phyloP scores from a whole-genome alignment of 768 basidiomycete genomes.

The Suillus bovinus region DNA sequence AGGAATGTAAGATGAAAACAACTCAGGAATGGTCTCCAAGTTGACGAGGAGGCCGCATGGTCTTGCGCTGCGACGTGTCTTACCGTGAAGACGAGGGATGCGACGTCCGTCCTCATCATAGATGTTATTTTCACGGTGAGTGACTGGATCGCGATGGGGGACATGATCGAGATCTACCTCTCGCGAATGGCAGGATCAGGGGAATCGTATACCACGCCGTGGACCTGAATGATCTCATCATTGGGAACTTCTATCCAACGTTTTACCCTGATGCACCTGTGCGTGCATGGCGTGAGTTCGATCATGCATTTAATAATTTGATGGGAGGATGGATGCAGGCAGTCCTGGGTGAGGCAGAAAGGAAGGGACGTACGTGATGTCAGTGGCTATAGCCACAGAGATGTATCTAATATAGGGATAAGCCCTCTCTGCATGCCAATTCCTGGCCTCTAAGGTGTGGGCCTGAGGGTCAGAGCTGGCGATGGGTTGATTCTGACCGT shows the following conservation, averaged over 20 bases:
- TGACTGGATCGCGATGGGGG: neutral
- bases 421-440: neutral
- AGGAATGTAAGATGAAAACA: neutral
- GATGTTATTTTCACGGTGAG: neutral
- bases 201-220: neutral
- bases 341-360: too few relatives aligned
- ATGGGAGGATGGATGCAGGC: too few relatives aligned
- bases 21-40: neutral
- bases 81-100: neutral
- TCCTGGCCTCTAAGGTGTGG: neutral
- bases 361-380: neutral
- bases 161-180: neutral
- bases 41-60: neutral
- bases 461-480: accelerated
- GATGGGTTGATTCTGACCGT: neutral
- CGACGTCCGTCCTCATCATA: neutral
- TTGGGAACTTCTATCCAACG: neutral
- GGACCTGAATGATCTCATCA: neutral
- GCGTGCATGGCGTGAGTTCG: too few relatives aligned
- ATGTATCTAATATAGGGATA: neutral
- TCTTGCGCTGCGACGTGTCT: neutral
- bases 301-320: too few relatives aligned
- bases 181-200: neutral
- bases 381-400: neutral
- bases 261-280: neutral